Base-by-base conservation (phyloP, 2,329 filamentous ascomycete species). In the Phialophora verrucosa region DNA sequence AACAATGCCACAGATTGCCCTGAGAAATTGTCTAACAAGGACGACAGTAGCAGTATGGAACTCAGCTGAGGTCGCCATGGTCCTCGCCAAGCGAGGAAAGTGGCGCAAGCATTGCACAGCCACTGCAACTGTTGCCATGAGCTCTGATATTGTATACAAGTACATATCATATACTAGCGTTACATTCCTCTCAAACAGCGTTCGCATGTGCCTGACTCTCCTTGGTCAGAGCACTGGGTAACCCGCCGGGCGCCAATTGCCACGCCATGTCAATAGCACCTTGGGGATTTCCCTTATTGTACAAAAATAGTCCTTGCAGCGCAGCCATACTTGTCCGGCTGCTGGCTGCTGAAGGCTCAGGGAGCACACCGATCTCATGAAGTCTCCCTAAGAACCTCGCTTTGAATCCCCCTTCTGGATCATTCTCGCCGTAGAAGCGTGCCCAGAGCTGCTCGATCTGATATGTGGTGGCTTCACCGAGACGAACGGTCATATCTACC, bases 361-460 rank as follows among this genome's bases (percentile, higher is more conserved):
- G 85, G 61, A 96, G 87, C 29, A 97, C 78, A 0, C 90, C 90
- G 17, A 95, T 81, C 57, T 88, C 84, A 53, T 88, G 84, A 12
- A 96, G 85, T 67, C 86, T 87, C 25, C 83, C 75, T 70, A 98
- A 78, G 80, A 99, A 98, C 20, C 84, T 82, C 72, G 85, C 80
- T 73, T 88, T 88, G 23, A 88, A 85, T 5, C 80, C 78, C 17
- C 88, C 88, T 62, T 88, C 84, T 0, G 74, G 71, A 74, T 97
- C 93, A 27, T 92, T 82, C 38, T 96, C 91, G 3, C 91, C 90
- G 75, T 98, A 99, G 81, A 98, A 99, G 23, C 95, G 88, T 77
- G 96, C 90, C 93, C 94, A 99, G 80, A 99, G 91, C 77, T 90
- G 84, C 14, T 83, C 87, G 20, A 96, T 93, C 79, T 98, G 95